A percentile compares a stretch with the other conserved stretches of the same genome.
Conservation (phyloP, 768 basidiomycete species). For the Hemileccinum impolitum region DNA sequence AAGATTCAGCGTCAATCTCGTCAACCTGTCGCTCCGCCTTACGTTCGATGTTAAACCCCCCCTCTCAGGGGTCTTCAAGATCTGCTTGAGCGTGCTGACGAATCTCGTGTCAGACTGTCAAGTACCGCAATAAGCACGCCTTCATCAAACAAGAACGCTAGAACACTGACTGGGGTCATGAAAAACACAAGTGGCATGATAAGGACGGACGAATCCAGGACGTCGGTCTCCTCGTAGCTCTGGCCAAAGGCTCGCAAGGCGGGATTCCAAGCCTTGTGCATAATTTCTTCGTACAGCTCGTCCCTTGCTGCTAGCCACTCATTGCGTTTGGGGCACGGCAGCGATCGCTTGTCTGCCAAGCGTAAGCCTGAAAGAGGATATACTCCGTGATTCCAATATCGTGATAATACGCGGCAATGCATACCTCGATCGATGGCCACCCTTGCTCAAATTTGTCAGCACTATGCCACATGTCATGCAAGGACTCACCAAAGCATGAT, state of each 20-base stretch:
- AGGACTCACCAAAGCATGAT: conserved; percentile 81
- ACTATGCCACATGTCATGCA: background rate
- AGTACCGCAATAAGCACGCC: background rate
- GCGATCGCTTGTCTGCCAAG: conserved; percentile 89
- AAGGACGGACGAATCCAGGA: conserved; percentile 83
- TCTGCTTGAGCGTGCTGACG: conserved; percentile 75
- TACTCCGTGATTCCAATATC: background rate
- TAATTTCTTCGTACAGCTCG: conserved; percentile 87
- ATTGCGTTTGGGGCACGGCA: conserved; percentile 73
- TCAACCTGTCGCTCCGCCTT: background rate
- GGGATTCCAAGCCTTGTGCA: conserved; percentile 82
- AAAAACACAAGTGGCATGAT: conserved; percentile 96
- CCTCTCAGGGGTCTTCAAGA: conserved; percentile 82
- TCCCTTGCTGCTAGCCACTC: conserved; percentile 80
- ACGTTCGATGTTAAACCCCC: conserved; percentile 91
- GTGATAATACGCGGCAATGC: background rate
- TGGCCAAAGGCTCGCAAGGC: conserved; percentile 73
- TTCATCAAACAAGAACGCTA: background rate
- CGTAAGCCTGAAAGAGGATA: conserved; percentile 56
- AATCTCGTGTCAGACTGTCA: conserved; percentile 83
- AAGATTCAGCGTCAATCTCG: conserved; percentile 3
- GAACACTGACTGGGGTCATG: conserved; percentile 62
- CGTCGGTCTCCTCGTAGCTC: conserved; percentile 81
- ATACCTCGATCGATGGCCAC: conserved; percentile 90
- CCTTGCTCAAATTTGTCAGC: conserved; percentile 42